Evolutionary conservation across 805 yeast genomes (phyloP).

Genomic region (Nakazawaea ishiwadae): DNA sequence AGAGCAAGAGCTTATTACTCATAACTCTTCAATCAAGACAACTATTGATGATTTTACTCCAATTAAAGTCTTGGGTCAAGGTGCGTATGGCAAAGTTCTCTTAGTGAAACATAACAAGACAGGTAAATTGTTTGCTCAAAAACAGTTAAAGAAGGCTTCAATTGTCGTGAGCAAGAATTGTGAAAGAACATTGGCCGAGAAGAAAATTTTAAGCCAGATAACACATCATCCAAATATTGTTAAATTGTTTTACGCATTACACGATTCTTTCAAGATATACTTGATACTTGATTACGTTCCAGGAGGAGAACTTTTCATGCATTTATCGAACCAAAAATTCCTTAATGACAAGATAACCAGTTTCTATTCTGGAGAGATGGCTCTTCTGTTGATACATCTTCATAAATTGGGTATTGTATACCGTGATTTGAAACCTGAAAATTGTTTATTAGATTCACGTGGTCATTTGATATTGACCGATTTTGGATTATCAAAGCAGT

Average conservation of each 20-base stretch:
- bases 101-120: conserved; percentile 63
- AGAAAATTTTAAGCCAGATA: conserved; percentile 62
- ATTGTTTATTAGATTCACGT: conserved; percentile 68
- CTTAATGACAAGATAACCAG: conserved; percentile 63
- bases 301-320: conserved; percentile 82
- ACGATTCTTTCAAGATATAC: conserved; percentile 73
- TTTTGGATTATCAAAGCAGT: conserved; percentile 68
- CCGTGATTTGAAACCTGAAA: conserved; percentile 87
- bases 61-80: conserved; percentile 74
- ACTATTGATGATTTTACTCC: conserved; percentile 61
- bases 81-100: conserved; percentile 85
- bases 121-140: conserved; percentile 75
- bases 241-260: conserved; percentile 76
- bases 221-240: conserved; percentile 81
- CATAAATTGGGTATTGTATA: conserved; percentile 74
- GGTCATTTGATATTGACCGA: conserved; percentile 85
- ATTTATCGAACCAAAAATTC: conserved; percentile 43
- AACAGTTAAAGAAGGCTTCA: conserved; percentile 78
- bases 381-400: conserved; percentile 69
- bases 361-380: conserved; percentile 76
- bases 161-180: conserved; percentile 59
- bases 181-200: conserved; percentile 77
- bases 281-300: conserved; percentile 75
- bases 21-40: conserved; percentile 8
- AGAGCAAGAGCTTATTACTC: not conserved